Base-by-base conservation (phyloP, 1,284 basidiomycete species). In the Taiwanofungus camphoratus region DNA sequence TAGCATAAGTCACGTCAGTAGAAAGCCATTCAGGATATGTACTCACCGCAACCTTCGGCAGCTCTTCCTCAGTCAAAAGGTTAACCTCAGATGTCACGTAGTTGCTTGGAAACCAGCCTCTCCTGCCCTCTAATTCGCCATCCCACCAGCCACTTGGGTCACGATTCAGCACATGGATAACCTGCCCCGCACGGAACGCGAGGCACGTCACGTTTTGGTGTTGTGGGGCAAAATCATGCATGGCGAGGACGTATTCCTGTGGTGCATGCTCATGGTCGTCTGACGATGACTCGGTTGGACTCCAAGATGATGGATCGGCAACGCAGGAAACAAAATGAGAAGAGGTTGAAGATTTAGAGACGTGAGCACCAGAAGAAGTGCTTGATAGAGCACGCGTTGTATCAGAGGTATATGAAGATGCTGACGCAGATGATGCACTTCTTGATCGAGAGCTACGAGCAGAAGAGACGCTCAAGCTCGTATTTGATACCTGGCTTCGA, bases 81-180 rank as follows among this genome's bases (percentile, higher is more conserved):
- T 75, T 71, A 22, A 76, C 71, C 50, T 83, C 79, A 19, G 73
- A 66, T 52, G 79, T 81, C 45, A 88, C 86, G 65, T 90, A 90
- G 63, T 91, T 91, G 59, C 90, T 92, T n/a, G 95, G 95, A 64
- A 98, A 98, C 95, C 95, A 99, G n/a, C 96, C 96, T 54, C 92
- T 70, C 42, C 82, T 68, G 4, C 79, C 83, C 39, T 87, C 85
- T 16, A 96, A 66, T 65, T 98, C 92, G 8, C 96, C 95, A 60
- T 99, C 94, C 95, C 95, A 98, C 96, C 96, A 99, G 0, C 95
- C 96, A 49, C 87, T 91, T 0, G 74, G 52, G 64, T 98, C 93
- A 51, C 83, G 77, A 57, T 90, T 91, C 44, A 91, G 72, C 21
- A 98, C 92, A 48, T 83, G 83, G 49, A 99, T 93, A 41, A 95